Percentiles rank a stretch among this genome's conserved stretches.
phyloP scores from a whole-genome alignment of 2,329 filamentous ascomycete species.

The Macrophomina pseudophaseolina region DNA sequence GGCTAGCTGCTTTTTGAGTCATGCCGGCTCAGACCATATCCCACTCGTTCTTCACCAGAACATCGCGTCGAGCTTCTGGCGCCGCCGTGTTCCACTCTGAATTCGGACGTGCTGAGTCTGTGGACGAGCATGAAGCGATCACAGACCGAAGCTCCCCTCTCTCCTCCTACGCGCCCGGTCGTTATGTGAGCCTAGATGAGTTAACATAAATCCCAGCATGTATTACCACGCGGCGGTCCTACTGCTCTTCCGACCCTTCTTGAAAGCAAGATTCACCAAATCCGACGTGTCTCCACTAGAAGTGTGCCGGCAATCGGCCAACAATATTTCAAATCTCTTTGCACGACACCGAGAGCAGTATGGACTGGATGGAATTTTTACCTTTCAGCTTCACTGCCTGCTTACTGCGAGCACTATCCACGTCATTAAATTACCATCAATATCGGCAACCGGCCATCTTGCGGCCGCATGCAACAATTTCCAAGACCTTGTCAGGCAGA shows the following conservation, averaged over 20 bases:
- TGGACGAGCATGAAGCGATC: background rate
- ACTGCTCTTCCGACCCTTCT: conserved; percentile 32
- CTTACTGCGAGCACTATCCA: conserved; percentile 33
- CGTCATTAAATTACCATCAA: conserved; percentile 32
- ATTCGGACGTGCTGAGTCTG: background rate
- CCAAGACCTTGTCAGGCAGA: conserved; percentile 31
- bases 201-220: conserved; percentile 26
- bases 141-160: background rate
- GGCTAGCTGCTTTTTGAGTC: no score
- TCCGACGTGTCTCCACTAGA: conserved; percentile 30
- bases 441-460: conserved; percentile 53
- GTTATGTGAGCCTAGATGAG: background rate
- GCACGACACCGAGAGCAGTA: conserved; percentile 29
- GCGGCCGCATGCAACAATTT: conserved; percentile 32
- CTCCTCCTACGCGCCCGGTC: background rate
- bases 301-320: conserved; percentile 30
- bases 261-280: conserved; percentile 31
- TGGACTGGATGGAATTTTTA: conserved; percentile 30
- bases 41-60: no score
- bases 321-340: conserved; percentile 31
- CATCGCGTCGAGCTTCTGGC: background rate
- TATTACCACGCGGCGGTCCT: conserved; percentile 32
- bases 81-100: background rate
- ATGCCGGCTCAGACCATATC: no score
- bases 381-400: conserved; percentile 32